phyloP scores from a whole-genome alignment of 495 filamentous ascomycete species.

The Trichoderma virens region DNA sequence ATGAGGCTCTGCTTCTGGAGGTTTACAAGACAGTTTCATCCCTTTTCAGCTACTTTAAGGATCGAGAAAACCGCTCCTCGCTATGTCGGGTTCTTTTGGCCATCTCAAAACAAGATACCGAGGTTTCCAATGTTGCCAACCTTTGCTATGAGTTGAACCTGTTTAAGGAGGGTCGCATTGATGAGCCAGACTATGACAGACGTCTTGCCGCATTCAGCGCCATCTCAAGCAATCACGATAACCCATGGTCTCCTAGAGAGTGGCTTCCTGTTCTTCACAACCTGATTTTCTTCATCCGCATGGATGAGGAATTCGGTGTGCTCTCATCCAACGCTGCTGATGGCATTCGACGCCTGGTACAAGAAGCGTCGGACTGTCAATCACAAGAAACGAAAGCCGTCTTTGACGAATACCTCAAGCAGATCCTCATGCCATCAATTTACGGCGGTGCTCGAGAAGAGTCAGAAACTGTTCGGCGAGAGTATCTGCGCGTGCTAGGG shows the following conservation, averaged over 20 bases:
- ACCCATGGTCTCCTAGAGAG: slow-evolving; percentile 57
- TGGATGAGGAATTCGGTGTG: slow-evolving; percentile 81
- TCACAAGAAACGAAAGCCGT: slow-evolving; percentile 35
- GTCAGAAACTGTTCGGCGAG: slow-evolving; percentile 76
- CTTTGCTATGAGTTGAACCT: slow-evolving; percentile 79
- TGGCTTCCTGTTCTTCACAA: slow-evolving; percentile 91
- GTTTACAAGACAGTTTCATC: slow-evolving; percentile 60
- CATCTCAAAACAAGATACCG: slow-evolving; percentile 54
- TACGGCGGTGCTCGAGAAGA: slow-evolving; percentile 63
- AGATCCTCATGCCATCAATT: slow-evolving; percentile 63
- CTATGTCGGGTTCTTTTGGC: slow-evolving; percentile 64
- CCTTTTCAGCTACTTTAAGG: slow-evolving; percentile 80
- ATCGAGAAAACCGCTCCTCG: slow-evolving; percentile 61
- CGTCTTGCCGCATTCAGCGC: slow-evolving; percentile 67
- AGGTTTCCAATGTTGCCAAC: slow-evolving; percentile 53
- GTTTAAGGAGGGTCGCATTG: slow-evolving; percentile 55
- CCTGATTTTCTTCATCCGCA: slow-evolving; percentile 78
- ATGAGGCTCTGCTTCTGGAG: slow-evolving; percentile 46
- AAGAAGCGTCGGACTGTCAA: slow-evolving; percentile 31
- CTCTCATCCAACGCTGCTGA: slow-evolving; percentile 73
- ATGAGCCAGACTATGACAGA: slow-evolving; percentile 80
- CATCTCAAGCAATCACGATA: slow-evolving; percentile 49
- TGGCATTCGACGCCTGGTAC: slow-evolving; percentile 71
- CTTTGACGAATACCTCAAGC: slow-evolving; percentile 21
- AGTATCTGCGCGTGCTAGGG: slow-evolving; percentile 70